Evolutionary conservation across 2,329 filamentous ascomycete species (phyloP), one percentile per base, ranked within the genome.

Genomic region (Fonsecaea pedrosoi): DNA sequence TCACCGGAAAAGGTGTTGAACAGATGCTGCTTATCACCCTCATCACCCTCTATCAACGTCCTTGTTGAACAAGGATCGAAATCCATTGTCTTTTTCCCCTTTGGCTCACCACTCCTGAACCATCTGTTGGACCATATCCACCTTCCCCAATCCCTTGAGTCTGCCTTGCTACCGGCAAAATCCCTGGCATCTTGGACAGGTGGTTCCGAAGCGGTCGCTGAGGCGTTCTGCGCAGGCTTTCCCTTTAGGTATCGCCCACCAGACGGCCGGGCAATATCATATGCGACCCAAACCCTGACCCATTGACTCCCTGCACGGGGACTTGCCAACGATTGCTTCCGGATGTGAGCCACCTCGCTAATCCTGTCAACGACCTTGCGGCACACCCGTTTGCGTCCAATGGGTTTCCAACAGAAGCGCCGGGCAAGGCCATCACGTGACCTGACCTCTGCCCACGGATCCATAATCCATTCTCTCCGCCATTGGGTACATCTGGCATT

Each of bases 381-480:
- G 59, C 53, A 35, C 34, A 50, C 57, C 57, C 1, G 18, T 30
- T 12, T 15, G 12, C 32, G 35, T 32, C 59, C 59, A 62, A 62
- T 62, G 21, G 25, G 21, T 62, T 5, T 32, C 32, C 34, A 10
- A 40, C 59, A 42, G 59, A 62, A 54, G 59, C 59, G 59, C 59
- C 59, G 50, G 48, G 40, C 48, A 40, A 21, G 59, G 35, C 21
- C 13, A 37, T 62, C 60, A 62, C 60, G 60, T 62, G 60, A 56
- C 35, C 34, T 6, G 3, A 8, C 2, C 54, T 13, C n/a, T 30
- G 15, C 13, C 21, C 18, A 10, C 30, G 18, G 48, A 25, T 18
- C 59, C 59, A 40, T 61, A 4, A 21, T 61, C 32, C 21, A n/a
- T 8, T 54, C 15, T 34, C 48, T 54, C 37, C 25, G 48, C 59